phyloP scores from a whole-genome alignment of 139 green algal species.

The Gonium pectorale region DNA sequence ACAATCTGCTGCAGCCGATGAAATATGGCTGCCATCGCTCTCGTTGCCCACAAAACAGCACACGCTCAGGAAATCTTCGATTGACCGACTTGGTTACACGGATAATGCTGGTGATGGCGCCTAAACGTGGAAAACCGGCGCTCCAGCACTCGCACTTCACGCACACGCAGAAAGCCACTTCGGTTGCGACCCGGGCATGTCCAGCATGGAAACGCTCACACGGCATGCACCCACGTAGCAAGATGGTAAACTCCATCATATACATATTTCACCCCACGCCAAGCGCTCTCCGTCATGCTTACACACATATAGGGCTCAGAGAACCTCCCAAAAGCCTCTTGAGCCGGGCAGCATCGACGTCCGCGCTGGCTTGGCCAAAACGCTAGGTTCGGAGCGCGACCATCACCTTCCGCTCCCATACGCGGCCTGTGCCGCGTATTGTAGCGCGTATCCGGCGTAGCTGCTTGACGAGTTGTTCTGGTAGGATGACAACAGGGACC shows the following conservation, averaged over 20 bases:
- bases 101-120: too few relatives aligned
- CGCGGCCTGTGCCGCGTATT: neutral
- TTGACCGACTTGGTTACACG: neutral
- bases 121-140: too few relatives aligned
- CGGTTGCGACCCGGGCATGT: too few relatives aligned
- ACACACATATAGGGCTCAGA: slow-evolving; percentile 2
- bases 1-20: slow-evolving; percentile 15
- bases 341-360: slow-evolving; percentile 25
- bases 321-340: neutral
- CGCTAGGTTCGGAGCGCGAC: neutral
- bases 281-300: too few relatives aligned
- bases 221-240: too few relatives aligned
- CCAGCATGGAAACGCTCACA: too few relatives aligned
- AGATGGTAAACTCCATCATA: too few relatives aligned
- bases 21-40: slow-evolving; percentile 31
- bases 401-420: neutral
- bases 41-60: neutral
- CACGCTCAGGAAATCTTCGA: slow-evolving; percentile 34
- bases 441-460: slow-evolving; percentile 30
- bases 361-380: neutral
- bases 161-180: too few relatives aligned
- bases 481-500: slow-evolving; percentile 3
- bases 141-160: too few relatives aligned
- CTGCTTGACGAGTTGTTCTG: neutral
- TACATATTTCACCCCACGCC: too few relatives aligned